These are phyloP conservation scores for Rhytidhysteron rufulum DNA, from an alignment of 2,329 filamentous ascomycete genomes.

Conservation along the genomic window DNA sequence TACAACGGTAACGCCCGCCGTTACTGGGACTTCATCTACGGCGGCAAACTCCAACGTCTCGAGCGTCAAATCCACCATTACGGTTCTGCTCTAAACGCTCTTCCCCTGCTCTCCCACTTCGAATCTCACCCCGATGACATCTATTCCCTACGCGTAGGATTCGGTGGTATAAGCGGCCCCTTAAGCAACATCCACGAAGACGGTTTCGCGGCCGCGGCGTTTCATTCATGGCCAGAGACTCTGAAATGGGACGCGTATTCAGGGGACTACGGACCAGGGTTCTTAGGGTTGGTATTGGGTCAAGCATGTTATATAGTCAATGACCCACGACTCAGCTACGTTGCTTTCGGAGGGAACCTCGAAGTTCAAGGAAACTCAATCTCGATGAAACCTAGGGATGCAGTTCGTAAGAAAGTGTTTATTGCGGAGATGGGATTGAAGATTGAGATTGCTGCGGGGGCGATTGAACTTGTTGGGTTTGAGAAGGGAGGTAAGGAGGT, in stretches of 20 bases:
- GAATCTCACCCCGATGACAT: constrained; percentile 43
- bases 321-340: constrained; percentile 40
- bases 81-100: constrained; percentile 55
- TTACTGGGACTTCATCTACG: constrained; percentile 58
- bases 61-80: constrained; percentile 59
- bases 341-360: neutral
- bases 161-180: constrained; percentile 51
- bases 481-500: neutral
- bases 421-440: neutral
- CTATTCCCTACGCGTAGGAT: constrained; percentile 53
- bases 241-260: constrained; percentile 55
- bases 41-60: constrained; percentile 38
- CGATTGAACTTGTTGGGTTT: neutral
- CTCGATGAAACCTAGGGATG: neutral
- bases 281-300: constrained; percentile 50
- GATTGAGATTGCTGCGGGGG: neutral
- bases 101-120: constrained; percentile 53
- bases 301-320: constrained; percentile 49
- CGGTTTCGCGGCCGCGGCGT: constrained; percentile 53
- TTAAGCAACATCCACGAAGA: constrained; percentile 54
- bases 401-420: neutral
- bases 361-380: neutral
- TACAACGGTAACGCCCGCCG: constrained; percentile 60
- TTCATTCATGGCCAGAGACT: constrained; percentile 56
- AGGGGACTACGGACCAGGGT: constrained; percentile 56